Evolutionary conservation across 805 yeast genomes (phyloP), one percentile per base, ranked within the genome.

Genomic region (Teunomyces cretensis): DNA sequence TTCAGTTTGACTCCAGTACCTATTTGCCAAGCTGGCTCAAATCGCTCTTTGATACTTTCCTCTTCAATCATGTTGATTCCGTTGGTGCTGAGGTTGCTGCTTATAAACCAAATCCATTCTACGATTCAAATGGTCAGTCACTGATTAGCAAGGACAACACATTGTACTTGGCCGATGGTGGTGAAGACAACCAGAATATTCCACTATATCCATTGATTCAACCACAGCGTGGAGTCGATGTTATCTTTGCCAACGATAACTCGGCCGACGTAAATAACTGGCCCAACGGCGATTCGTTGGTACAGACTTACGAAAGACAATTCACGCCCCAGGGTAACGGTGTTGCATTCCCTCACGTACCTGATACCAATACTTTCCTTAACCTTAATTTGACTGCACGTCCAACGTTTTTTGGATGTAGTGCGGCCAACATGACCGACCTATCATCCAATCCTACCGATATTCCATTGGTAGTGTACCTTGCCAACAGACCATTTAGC

Each of bases 391-490:
- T 88, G 52, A 83, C 87, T 12, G 68, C 83, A 9, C 75, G 67
- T 48, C 96, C 96, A 42, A 75, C 85, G 1, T 88, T 88, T 68
- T 88, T 88, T 60, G 96, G 96, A 28, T 88, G 96, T 65, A 76
- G 85, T 58, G 75, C 86, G 4, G 54, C 64, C 14, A 84, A 86
- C 57, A 65, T 83, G 56, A 79, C 90, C 5, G 64, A 61, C 9
- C 68, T 84, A 44, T 15, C 43, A 4, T 22, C 28, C 28, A 41
- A 41, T 22, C 22, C 31, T 16, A 30, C 30, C 9, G 64, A 65
- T 24, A 88, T 89, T 28, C 96, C 96, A 2, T 71, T 88, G 45
- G 73, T 89, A 31, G 80, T 89, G n/a, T 88, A 86, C 57, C 72
- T 79, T 44, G 91, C 94, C 33, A 89, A 89, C 62, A 63, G 82